phyloP scores from a whole-genome alignment of 2,329 filamentous ascomycete species.

The Alternaria brassicae region DNA sequence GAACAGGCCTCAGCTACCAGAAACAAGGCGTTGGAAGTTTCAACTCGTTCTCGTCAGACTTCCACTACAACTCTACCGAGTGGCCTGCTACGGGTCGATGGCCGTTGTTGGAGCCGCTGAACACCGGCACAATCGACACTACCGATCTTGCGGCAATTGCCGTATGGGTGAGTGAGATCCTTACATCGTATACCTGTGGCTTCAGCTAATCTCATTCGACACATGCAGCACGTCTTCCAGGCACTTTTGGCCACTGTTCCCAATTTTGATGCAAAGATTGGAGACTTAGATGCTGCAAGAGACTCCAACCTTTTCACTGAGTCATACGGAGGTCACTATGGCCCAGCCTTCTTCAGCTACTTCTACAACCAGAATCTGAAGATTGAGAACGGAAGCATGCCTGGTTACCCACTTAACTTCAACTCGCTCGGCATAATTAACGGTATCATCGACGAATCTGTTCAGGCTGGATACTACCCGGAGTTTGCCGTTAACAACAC shows the following conservation, averaged over 20 bases:
- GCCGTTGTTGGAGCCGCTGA: constrained; percentile 52
- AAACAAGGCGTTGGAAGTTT: constrained; percentile 28
- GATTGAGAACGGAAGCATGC: constrained; percentile 58
- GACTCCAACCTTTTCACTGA: constrained; percentile 65
- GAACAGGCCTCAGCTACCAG: constrained; percentile 61
- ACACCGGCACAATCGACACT: constrained; percentile 60
- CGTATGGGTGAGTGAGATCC: constrained; percentile 28
- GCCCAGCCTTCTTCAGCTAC: constrained; percentile 63
- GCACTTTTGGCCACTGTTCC: constrained; percentile 31
- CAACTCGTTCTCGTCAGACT: constrained; percentile 54
- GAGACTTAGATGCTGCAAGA: constrained; percentile 47
- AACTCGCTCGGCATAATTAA: constrained; percentile 63
- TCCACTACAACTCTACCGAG: constrained; percentile 53
- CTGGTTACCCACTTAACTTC: constrained; percentile 61
- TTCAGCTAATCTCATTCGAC: not conserved
- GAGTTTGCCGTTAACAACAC: constrained; percentile 63
- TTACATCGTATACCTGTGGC: not conserved
- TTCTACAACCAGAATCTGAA: constrained; percentile 65
- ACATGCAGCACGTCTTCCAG: constrained; percentile 32
- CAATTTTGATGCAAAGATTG: constrained; percentile 44
- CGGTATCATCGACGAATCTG: constrained; percentile 53
- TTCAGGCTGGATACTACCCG: constrained; percentile 59
- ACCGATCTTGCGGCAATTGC: constrained; percentile 63
- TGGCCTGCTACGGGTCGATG: constrained; percentile 57
- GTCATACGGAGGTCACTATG: constrained; percentile 58